A percentile compares a stretch with the other conserved stretches of the same genome.
These are phyloP conservation scores for Globisporangium splendens DNA, from an alignment of 352 stramenopile genomes.

Conservation along the genomic window DNA sequence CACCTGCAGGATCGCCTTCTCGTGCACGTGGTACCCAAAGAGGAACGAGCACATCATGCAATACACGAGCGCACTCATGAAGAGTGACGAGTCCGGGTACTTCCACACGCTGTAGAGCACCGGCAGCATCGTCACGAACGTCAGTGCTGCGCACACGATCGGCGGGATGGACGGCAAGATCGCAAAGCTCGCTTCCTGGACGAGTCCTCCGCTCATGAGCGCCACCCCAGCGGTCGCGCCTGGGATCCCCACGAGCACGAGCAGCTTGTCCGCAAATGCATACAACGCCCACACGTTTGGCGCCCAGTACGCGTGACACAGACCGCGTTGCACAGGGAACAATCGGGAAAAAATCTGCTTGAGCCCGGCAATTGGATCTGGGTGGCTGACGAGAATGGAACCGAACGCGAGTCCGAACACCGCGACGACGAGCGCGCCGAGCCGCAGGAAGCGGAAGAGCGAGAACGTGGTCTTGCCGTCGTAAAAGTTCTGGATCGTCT, in stretches of 20 bases:
- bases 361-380: constrained; percentile 44
- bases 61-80: constrained; percentile 81
- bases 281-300: constrained; percentile 98
- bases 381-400: constrained; percentile 51
- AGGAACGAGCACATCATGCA: constrained; percentile 95
- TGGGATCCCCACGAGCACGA: constrained; percentile 46
- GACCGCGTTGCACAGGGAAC: constrained; percentile 95
- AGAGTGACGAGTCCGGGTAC: constrained; percentile 75
- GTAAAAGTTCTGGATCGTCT: constrained; percentile 60
- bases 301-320: constrained; percentile 99
- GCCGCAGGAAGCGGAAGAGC: constrained; percentile 64
- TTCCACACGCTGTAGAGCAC: constrained; percentile 71
- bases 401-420: constrained; percentile 85
- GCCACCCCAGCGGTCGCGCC: constrained; percentile 29
- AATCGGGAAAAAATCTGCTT: constrained; percentile 91
- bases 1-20: constrained; percentile 97
- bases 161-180: constrained; percentile 70
- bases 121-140: constrained; percentile 77
- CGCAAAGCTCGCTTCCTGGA: constrained; percentile 76
- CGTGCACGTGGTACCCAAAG: constrained; percentile 98
- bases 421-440: constrained; percentile 81
- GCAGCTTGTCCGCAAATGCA: constrained; percentile 84
- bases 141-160: constrained; percentile 66
- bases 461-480: constrained; percentile 59
- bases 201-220: constrained; percentile 82